These are phyloP conservation scores for Datura wrightii DNA, from an alignment of 257 asterid genomes.

Conservation along the genomic window DNA sequence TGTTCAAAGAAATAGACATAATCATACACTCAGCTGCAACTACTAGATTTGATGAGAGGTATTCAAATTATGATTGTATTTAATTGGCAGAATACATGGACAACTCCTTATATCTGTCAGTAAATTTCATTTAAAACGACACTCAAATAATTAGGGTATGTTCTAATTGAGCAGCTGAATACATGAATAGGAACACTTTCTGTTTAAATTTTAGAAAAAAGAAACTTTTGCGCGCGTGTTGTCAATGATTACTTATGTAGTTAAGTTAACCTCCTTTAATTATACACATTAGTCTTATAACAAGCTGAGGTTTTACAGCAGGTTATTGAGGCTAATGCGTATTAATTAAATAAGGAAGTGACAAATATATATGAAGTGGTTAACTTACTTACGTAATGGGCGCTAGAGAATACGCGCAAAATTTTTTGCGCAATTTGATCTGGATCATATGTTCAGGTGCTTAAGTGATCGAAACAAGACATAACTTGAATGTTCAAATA, in stretches of 20 bases:
- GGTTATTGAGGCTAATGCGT: too few species aligned
- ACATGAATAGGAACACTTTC: neutral
- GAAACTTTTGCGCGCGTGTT: neutral
- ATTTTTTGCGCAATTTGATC: too few species aligned
- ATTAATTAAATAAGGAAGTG: too few species aligned
- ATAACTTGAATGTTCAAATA: too few species aligned
- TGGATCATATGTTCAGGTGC: too few species aligned
- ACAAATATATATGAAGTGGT: too few species aligned
- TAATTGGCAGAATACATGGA: neutral
- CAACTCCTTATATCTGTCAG: too few species aligned
- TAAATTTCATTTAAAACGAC: neutral
- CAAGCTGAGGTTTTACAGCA: too few species aligned
- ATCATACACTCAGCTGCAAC: constrained; percentile 69
- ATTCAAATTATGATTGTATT: neutral
- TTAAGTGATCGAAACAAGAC: too few species aligned
- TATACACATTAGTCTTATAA: neutral
- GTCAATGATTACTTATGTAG: neutral
- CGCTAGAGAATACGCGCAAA: too few species aligned
- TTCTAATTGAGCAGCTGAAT: neutral
- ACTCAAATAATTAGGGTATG: neutral
- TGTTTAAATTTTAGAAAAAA: too few species aligned
- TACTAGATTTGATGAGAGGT: constrained; percentile 50
- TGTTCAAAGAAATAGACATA: constrained; percentile 50
- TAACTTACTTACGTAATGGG: too few species aligned
- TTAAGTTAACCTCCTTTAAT: neutral